These are phyloP conservation scores for Podaxis sp. DNA, from an alignment of 768 basidiomycete genomes.

Conservation along the genomic window DNA sequence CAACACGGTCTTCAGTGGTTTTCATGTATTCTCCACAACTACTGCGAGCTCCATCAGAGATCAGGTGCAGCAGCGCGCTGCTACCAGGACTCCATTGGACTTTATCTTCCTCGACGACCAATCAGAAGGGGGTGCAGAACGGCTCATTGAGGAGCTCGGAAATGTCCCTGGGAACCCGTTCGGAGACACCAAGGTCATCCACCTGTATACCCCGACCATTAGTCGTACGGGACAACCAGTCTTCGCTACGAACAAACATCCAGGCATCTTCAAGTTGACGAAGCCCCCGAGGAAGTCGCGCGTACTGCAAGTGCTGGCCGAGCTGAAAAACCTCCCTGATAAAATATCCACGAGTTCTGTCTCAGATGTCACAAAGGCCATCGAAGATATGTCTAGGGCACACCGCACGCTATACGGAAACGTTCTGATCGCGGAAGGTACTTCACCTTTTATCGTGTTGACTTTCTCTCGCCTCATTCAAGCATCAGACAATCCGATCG, in stretches of 20 bases:
- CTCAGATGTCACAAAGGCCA: constrained; percentile 37
- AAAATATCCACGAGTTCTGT: constrained; percentile 35
- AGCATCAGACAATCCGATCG: constrained; percentile 62
- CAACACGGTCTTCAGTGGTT: constrained; percentile 53
- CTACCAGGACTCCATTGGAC: constrained; percentile 41
- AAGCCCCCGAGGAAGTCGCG: constrained; percentile 66
- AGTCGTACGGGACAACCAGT: constrained; percentile 51
- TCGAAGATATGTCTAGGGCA: constrained; percentile 44
- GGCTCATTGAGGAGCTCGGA: constrained; percentile 50
- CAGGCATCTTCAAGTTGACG: constrained; percentile 65
- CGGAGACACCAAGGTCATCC: constrained; percentile 60
- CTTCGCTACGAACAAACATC: constrained; percentile 46
- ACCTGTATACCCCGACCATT: constrained; percentile 71
- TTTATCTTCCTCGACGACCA: constrained; percentile 71
- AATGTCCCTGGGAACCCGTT: constrained; percentile 36
- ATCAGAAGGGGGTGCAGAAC: constrained; percentile 54
- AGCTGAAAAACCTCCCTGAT: constrained; percentile 51
- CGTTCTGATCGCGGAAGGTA: constrained; percentile 73
- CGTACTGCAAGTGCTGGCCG: constrained; percentile 60
- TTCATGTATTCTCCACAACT: constrained; percentile 43
- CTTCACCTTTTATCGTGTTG: constrained; percentile 6
- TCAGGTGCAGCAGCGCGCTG: constrained; percentile 30
- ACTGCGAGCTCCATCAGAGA: constrained; percentile 37
- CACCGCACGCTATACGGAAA: constrained; percentile 63
- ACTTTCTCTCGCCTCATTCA: background rate